phyloP scores from a whole-genome alignment of 139 green algal species.

The Micractinium sp. region DNA sequence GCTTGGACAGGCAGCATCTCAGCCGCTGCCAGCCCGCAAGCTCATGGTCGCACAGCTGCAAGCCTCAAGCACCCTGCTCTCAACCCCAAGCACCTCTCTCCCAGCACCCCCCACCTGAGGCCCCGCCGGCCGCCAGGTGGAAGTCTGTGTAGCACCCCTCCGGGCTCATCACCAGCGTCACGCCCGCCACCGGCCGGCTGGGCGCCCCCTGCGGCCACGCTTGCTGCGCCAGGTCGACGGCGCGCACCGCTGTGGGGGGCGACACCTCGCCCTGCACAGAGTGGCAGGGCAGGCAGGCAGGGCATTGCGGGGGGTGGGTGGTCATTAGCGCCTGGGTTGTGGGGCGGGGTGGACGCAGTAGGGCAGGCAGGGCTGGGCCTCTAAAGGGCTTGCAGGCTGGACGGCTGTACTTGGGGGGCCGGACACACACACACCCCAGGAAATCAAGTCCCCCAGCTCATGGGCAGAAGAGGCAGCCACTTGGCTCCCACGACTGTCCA shows the following conservation, averaged over 20 bases:
- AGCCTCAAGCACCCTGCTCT: no score
- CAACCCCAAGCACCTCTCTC: no score
- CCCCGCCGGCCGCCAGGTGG: slow-evolving; percentile 12
- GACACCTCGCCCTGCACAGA: slow-evolving; percentile 22
- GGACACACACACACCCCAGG: background rate
- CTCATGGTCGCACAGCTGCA: background rate
- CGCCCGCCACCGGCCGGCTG: background rate
- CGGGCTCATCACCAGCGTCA: slow-evolving; percentile 27
- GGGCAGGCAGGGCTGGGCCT: background rate
- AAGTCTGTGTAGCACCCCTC: slow-evolving; percentile 37
- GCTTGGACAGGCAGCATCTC: background rate
- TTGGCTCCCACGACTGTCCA: no score
- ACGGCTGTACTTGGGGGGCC: no score
- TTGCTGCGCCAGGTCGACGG: slow-evolving; percentile 33
- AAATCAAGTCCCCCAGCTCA: background rate
- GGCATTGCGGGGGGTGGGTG: no score
- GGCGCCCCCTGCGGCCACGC: slow-evolving; percentile 25
- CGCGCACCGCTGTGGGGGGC: slow-evolving; percentile 37
- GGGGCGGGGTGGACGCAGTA: background rate
- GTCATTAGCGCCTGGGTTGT: background rate
- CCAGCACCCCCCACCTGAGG: background rate
- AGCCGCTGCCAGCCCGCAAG: background rate
- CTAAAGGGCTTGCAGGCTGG: background rate
- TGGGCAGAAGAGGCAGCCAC: no score
- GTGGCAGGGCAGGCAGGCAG: background rate